These are phyloP conservation scores for Durio zibethinus DNA, from an alignment of 345 rosid genomes.

Conservation along the genomic window DNA sequence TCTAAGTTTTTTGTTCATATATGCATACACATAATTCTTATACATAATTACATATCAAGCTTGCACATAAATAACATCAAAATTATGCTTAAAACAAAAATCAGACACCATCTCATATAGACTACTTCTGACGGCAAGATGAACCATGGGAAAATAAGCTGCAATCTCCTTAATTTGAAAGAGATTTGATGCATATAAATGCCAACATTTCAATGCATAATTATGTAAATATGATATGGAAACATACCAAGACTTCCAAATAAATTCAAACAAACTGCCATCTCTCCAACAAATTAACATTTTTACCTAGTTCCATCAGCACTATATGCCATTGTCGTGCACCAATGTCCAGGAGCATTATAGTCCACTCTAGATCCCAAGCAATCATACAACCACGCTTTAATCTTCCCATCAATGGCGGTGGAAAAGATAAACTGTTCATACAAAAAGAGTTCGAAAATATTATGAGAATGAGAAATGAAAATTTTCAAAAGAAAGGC, in stretches of 20 bases:
- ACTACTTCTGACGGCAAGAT: background rate
- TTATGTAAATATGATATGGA: background rate
- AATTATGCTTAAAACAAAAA: background rate
- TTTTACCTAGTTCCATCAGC: constrained; percentile 77
- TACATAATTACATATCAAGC: background rate
- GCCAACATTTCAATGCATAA: background rate
- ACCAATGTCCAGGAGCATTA: constrained; percentile 84
- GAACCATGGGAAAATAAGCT: background rate
- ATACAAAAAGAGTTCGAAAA: background rate
- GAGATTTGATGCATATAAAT: background rate
- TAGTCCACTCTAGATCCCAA: constrained; percentile 83
- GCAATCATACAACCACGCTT: constrained; percentile 83
- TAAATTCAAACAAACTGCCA: background rate
- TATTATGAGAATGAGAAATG: background rate
- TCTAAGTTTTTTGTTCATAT: background rate
- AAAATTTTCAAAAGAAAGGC: background rate
- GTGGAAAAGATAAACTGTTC: constrained; percentile 84
- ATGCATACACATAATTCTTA: background rate
- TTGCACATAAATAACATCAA: background rate
- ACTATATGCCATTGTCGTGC: constrained; percentile 80
- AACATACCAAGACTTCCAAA: background rate
- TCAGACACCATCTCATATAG: background rate
- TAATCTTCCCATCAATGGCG: constrained; percentile 87
- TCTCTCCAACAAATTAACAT: background rate
- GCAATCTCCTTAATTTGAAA: background rate